Percentiles rank a stretch among this genome's conserved stretches.
Evolutionary conservation across 139 green algal genomes (phyloP).

Genomic region (Pycnococcus provasolii): DNA sequence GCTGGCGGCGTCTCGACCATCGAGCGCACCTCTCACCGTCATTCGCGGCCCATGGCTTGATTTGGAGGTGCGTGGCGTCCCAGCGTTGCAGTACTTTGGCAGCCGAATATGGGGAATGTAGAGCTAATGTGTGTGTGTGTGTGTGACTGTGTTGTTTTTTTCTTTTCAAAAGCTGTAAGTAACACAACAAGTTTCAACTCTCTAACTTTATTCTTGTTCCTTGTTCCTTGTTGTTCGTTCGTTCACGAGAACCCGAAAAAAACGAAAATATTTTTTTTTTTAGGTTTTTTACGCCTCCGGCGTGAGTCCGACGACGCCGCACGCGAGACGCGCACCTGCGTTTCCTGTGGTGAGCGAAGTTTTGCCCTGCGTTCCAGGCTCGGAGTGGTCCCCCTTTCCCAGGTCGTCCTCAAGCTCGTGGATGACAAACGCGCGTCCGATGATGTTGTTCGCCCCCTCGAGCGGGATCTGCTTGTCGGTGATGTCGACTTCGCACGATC

Average conservation of each 20-base stretch:
- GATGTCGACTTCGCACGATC: slow-evolving; percentile 19
- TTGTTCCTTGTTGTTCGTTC: too few species aligned
- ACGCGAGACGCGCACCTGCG: slow-evolving; percentile 36
- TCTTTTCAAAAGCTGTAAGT: too few species aligned
- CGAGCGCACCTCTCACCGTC: neutral
- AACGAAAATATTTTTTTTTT: too few species aligned
- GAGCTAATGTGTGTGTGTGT: neutral
- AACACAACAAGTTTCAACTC: too few species aligned
- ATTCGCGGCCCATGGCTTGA: slow-evolving; percentile 54
- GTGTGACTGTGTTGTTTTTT: too few species aligned
- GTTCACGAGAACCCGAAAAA: too few species aligned
- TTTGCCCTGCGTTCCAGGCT: slow-evolving; percentile 19
- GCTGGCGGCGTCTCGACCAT: neutral
- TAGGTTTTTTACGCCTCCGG: neutral
- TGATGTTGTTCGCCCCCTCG: slow-evolving; percentile 28
- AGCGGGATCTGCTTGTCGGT: slow-evolving; percentile 33
- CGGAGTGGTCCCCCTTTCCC: slow-evolving; percentile 30
- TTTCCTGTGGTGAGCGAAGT: slow-evolving; percentile 37
- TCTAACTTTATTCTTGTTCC: too few species aligned
- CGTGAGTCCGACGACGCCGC: slow-evolving; percentile 12
- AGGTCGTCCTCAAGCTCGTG: slow-evolving; percentile 39
- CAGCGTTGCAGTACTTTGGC: slow-evolving; percentile 90
- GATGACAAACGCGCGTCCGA: slow-evolving; percentile 35
- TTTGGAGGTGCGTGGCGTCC: slow-evolving; percentile 81
- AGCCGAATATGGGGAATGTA: slow-evolving; percentile 64